These are phyloP conservation scores for Russula foetens DNA, from an alignment of 768 basidiomycete species.

Conservation along the genomic window DNA sequence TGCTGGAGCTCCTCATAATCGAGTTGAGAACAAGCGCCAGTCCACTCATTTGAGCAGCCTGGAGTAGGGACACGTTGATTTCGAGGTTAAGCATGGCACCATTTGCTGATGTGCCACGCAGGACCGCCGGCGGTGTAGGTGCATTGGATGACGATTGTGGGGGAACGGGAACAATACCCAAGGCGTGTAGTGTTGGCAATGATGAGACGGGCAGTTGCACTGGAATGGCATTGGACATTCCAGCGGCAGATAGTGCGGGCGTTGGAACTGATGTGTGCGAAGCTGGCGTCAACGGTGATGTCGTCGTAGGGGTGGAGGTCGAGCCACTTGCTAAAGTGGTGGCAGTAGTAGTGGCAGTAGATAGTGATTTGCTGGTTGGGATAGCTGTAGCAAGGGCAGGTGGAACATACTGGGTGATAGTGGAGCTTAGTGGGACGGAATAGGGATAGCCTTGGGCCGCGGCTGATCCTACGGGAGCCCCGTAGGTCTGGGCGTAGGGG, in stretches of 20 bases:
- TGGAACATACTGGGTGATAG: constrained; percentile 27
- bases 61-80: constrained; percentile 67
- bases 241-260: neutral
- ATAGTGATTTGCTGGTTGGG: constrained; percentile 18
- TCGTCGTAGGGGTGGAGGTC: neutral
- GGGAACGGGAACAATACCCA: constrained; percentile 69
- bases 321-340: constrained; percentile 3
- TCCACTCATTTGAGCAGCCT: constrained; percentile 70
- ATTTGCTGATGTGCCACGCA: constrained; percentile 62
- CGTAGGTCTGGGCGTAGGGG: constrained; percentile 54
- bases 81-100: constrained; percentile 69
- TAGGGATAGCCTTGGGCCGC: constrained; percentile 15
- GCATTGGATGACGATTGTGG: constrained; percentile 38
- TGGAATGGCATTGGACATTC: constrained; percentile 34
- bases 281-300: constrained; percentile 27
- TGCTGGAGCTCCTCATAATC: constrained; percentile 40
- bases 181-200: constrained; percentile 49
- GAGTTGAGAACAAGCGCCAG: constrained; percentile 65
- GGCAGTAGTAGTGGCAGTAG: constrained; percentile 15
- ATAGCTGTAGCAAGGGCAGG: constrained; percentile 23
- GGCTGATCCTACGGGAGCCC: neutral
- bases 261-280: constrained; percentile 27
- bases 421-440: constrained; percentile 21
- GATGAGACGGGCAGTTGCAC: constrained; percentile 62
- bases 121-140: constrained; percentile 65